Evolutionary conservation across 129 eudicot genomes (phyloP).

Genomic region (Smallanthus sonchifolius): DNA sequence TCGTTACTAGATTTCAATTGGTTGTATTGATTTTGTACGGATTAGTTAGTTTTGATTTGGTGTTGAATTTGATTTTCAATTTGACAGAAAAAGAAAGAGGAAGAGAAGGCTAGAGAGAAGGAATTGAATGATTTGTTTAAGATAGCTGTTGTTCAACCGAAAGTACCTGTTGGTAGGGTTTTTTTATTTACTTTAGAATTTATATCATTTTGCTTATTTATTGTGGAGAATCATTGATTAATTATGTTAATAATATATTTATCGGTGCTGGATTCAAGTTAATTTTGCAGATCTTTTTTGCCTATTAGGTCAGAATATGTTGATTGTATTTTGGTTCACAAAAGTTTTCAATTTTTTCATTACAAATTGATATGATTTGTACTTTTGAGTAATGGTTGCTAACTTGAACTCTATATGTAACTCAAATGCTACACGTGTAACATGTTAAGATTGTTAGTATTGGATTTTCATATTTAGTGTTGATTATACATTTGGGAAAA

Average conservation of each 20-base stretch:
- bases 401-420: background rate
- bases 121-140: constrained; percentile 79
- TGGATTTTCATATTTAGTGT: background rate
- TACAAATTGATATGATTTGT: no score
- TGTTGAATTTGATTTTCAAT: background rate
- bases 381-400: no score
- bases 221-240: no score
- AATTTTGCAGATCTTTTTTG: no score
- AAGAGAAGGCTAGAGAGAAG: constrained; percentile 82
- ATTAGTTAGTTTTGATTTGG: background rate
- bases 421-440: background rate
- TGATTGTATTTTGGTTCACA: no score
- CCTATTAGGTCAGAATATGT: no score
- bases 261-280: no score
- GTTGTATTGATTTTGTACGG: no score
- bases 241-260: no score
- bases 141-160: constrained; percentile 86
- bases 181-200: background rate
- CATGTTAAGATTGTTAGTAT: background rate
- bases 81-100: constrained; percentile 80
- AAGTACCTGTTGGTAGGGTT: constrained; percentile 76
- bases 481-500: background rate
- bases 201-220: background rate
- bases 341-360: no score
- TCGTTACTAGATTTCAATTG: background rate